A percentile compares a stretch with the other conserved stretches of the same genome.
Conservation (phyloP, 2,329 filamentous ascomycete species). For the Fonsecaea pedrosoi region DNA sequence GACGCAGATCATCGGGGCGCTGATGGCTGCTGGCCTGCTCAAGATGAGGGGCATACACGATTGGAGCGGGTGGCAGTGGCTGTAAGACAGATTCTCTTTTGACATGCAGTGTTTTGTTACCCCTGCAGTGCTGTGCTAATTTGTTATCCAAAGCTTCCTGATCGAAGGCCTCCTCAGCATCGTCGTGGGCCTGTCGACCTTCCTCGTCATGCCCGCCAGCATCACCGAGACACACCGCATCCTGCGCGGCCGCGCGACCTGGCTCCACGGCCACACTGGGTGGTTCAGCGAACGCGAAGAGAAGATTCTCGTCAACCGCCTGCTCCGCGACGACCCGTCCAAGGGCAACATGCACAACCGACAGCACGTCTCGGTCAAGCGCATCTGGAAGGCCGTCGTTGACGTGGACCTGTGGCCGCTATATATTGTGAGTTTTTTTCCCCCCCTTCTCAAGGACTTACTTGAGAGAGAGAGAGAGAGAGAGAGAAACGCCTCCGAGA, state of each 20-base stretch:
- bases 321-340: constrained; percentile 65
- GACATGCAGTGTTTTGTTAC: background rate
- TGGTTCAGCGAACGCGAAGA: constrained; percentile 69
- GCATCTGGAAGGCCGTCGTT: constrained; percentile 60
- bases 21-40: constrained; percentile 32
- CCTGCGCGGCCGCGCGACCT: constrained; percentile 48
- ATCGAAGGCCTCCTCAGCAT: constrained; percentile 54
- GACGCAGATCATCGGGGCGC: constrained; percentile 30
- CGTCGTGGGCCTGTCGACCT: constrained; percentile 61
- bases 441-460: no score
- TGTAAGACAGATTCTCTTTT: background rate
- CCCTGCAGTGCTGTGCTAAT: no score
- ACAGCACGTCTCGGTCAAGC: constrained; percentile 55
- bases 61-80: constrained; percentile 51
- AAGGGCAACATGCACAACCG: constrained; percentile 69
- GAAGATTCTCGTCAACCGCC: constrained; percentile 65
- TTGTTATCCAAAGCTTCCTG: constrained; percentile 16
- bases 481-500: no score
- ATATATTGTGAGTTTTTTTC: constrained; percentile 49
- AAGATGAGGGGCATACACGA: constrained; percentile 49
- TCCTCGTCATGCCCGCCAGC: constrained; percentile 66
- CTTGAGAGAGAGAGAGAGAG: no score
- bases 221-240: constrained; percentile 64
- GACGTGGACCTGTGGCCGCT: constrained; percentile 68
- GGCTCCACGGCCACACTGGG: constrained; percentile 65